Evolutionary conservation across 371 early-diverging fungal species (phyloP).

Genomic region (Lichtheimia corymbifera): DNA sequence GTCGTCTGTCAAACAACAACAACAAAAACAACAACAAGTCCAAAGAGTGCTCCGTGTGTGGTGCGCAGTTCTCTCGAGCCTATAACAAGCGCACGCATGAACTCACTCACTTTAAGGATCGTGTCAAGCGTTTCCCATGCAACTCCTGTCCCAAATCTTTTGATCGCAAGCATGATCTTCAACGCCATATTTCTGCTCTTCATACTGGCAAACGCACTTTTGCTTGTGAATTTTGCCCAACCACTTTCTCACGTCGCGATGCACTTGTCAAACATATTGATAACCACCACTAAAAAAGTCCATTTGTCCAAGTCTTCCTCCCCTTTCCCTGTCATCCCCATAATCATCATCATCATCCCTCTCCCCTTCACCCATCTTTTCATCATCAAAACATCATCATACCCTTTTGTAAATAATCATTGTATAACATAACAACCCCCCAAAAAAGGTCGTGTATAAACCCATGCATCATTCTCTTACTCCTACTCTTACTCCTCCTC

Average conservation of each 20-base stretch:
- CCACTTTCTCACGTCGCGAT: constrained; percentile 57
- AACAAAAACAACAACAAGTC: neutral
- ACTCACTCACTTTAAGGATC: constrained; percentile 67
- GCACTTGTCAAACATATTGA: neutral
- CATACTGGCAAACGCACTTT: constrained; percentile 57
- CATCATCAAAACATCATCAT: no score
- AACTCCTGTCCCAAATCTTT: constrained; percentile 53
- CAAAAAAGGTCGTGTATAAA: no score
- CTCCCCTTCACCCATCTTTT: no score
- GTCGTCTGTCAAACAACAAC: neutral
- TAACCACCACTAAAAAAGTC: neutral
- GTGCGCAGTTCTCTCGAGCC: constrained; percentile 59
- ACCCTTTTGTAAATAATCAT: no score
- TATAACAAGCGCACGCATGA: constrained; percentile 75
- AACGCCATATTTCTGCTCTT: constrained; percentile 69
- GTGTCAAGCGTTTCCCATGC: constrained; percentile 66
- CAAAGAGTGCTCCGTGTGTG: constrained; percentile 52
- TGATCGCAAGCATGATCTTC: constrained; percentile 70
- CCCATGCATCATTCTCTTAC: no score
- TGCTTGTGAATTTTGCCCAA: constrained; percentile 52
- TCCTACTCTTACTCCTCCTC: no score
- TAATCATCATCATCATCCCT: no score
- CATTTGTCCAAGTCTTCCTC: no score
- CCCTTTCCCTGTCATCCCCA: no score
- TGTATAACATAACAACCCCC: no score